Conservation (phyloP, 2,329 filamentous ascomycete species). For the Xylariaceae sp. region DNA sequence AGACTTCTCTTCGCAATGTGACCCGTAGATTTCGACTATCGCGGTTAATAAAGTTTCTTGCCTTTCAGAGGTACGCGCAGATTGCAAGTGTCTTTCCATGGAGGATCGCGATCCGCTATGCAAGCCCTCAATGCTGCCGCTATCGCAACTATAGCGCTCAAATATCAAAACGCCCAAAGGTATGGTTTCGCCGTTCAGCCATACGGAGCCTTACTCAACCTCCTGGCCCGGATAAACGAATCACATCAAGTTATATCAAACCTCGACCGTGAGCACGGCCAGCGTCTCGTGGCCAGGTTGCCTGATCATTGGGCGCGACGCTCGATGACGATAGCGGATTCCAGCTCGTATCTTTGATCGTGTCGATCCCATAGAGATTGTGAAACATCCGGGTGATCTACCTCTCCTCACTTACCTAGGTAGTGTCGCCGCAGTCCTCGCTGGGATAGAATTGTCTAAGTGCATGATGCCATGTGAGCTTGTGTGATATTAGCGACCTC, state of each 20-base stretch:
- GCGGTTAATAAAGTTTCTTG: not conserved
- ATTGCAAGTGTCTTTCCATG: not conserved
- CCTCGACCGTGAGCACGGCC: constrained; percentile 21
- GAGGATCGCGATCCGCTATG: not conserved
- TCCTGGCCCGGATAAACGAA: constrained; percentile 20
- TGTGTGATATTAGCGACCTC: constrained; percentile 19
- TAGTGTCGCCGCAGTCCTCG: constrained; percentile 8
- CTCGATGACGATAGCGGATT: constrained; percentile 19
- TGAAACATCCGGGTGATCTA: constrained; percentile 22
- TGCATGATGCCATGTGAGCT: constrained; percentile 15
- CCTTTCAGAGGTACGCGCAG: not conserved
- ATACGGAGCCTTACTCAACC: constrained; percentile 27
- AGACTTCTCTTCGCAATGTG: not conserved
- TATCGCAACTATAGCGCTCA: not conserved
- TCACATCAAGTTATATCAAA: constrained; percentile 18
- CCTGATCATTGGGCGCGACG: constrained; percentile 19
- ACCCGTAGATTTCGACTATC: constrained; percentile 1
- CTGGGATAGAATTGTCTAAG: not conserved
- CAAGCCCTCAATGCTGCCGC: not conserved
- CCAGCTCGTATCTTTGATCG: constrained; percentile 14
- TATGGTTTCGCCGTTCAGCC: constrained; percentile 27
- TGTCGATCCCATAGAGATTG: constrained; percentile 18
- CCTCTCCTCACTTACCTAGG: constrained; percentile 12
- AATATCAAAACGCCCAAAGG: constrained; percentile 2
- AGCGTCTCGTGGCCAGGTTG: constrained; percentile 17